Base-by-base conservation (phyloP, 2,329 filamentous ascomycete genomes). In the Penicillium thymicola region DNA sequence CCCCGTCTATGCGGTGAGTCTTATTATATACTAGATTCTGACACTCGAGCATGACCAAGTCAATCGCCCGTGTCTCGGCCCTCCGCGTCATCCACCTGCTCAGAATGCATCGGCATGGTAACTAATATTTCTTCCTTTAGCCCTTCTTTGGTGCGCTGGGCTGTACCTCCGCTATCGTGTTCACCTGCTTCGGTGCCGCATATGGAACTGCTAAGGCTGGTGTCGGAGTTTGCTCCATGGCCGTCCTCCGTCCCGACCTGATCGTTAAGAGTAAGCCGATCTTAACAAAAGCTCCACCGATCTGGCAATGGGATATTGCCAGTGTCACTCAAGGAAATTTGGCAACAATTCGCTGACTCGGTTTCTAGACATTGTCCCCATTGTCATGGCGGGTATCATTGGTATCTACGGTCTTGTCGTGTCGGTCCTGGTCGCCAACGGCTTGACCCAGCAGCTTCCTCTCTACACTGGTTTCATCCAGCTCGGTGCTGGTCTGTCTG, bases 331-430 rank as follows among this genome's bases (percentile, higher is more conserved):
- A 30, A 34, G 3, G 6, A 9, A n/a, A 14, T 27, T 28, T 37
- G 4, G 40, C 18, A 36, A 38, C 9, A 28, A n/a, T 56, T 66
- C 28, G 62, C 63, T 66, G 42, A 63, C 55, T 30, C 14, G 18
- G 6, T 30, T 48, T 47, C 10, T 67, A 97, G 93, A 97, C 85
- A 97, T 97, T 78, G 93, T 97, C 65, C 94, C 94, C 76, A 94
- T 97, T 79, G 96, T 99, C 87, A 99, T 99, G 94, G 94, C 94
- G 84, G 94, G 94, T 97, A 99, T 99, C 80, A 97, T 99, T 80
- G 94, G 91, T 89, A 97, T 99, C 78, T 99, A 94, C 81, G 90
- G 90, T 71, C 85, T 94, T 65, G 90, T 94, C 79, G 89, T 93
- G 60, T 92, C 90, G 18, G 90, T 94, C 75, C 80, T 94, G 71